phyloP scores from a whole-genome alignment of 257 asterid species.

The Nemophila menziesii region DNA sequence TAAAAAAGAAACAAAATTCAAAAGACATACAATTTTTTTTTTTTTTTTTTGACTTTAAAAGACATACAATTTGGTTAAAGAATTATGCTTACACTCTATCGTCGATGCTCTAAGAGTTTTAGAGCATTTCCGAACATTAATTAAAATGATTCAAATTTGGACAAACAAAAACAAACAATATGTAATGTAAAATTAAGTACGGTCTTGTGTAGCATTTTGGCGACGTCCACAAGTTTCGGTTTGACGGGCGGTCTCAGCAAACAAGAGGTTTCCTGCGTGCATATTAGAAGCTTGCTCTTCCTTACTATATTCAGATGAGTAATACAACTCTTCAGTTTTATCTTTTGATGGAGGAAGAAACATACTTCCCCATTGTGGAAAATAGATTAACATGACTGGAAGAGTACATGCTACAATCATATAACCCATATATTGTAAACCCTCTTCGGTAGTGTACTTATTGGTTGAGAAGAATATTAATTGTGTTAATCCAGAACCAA shows the following conservation, averaged over 20 bases:
- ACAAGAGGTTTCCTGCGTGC: slow-evolving; percentile 21
- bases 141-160: no score
- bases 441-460: background rate
- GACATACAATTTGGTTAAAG: no score
- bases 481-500: slow-evolving; percentile 30
- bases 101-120: no score
- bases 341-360: slow-evolving; percentile 1
- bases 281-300: slow-evolving; percentile 19
- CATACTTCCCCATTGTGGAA: slow-evolving; percentile 4
- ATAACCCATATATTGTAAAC: background rate
- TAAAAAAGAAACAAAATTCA: no score
- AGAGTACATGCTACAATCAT: slow-evolving; percentile 1
- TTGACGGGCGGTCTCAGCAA: slow-evolving; percentile 26
- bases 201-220: no score
- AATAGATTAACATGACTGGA: background rate
- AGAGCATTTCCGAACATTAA: no score
- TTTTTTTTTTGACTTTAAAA: no score
- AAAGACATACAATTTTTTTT: no score
- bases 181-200: no score
- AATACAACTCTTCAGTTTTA: slow-evolving; percentile 18
- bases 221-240: no score
- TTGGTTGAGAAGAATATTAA: slow-evolving; percentile 27
- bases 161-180: no score
- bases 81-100: no score
- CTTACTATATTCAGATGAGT: slow-evolving; percentile 12